Base-by-base conservation (phyloP, 1,284 basidiomycete genomes). In the Ganoderma multipileum region DNA sequence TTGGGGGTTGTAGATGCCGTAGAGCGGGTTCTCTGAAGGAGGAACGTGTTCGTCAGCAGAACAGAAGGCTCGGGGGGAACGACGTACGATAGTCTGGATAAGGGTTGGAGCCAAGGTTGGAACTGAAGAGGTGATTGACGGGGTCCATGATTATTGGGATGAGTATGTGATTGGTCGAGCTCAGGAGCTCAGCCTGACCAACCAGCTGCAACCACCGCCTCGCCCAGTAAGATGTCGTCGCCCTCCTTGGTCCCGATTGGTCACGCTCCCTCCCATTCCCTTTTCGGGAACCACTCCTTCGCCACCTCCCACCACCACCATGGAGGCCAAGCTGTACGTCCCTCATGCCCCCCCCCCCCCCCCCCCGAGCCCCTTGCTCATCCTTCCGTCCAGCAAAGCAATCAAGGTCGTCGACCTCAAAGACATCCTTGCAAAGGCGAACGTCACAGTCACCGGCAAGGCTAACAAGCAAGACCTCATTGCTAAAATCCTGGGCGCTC, bases 401-500 rank as follows among this genome's bases (percentile, higher is more conserved):
- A 87, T 92, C 82, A 92, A 91, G 79, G 91, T 93, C 77, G 84
- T 85, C 42, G 91, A 92, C 71, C 88, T 93, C 78, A 89, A 84
- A 75, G 84, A 86, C 65, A 85, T 92, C 72, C 86, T 92, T 73
- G 64, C 83, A 62, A 83, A 83, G 60, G 90, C 89, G 38, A 71
- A 77, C 52, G 80, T 87, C 63, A 44, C 84, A 14, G 77, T 84
- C 57, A 84, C 86, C 0, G 81, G 85, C 74, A 90, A 87, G 73
- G 84, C 86, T 7, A 91, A 86, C 77, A 93, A 92, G 79, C 78
- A 81, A 0, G 91, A 92, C 74, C 88, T 93, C 75, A 85, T 92
- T 70, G 78, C 86, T 44, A 86, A 85, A 72, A 88, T 93, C 67
- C 77, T 87, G 54, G 86, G 84, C 33, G 86, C 81, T 65, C 80